Base-by-base conservation (phyloP, 805 yeast species). In the Lachancea kluyveri region DNA sequence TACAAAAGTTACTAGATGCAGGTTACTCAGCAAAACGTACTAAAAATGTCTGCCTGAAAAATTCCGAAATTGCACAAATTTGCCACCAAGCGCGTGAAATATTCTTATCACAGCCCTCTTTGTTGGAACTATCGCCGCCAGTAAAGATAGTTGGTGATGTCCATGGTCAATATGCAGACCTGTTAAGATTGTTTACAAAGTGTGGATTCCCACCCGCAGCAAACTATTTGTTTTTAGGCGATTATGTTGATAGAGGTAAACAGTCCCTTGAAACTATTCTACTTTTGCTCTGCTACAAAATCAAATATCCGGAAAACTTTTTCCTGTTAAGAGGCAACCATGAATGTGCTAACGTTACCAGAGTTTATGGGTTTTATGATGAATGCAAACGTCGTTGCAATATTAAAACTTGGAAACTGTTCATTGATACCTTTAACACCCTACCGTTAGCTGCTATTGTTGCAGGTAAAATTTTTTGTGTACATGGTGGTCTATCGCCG, bases 201-300 rank as follows among this genome's bases (percentile, higher is more conserved):
- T 88, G 97, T 64, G 98, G 98, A 14, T 85, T 90, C 60, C 98
- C 98, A 4, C 97, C 97, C 2, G 73, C 81, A 40, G 76, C 96
- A 9, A 92, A 92, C 59, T 92, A 87, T 60, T 64, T 92, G 44
- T 90, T 92, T 49, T 61, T 92, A 28, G 98, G 98, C 17, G 98
- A 92, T 62, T 92, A 92, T 58, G 98, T 92, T 28, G 98, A 92
- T 62, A 72, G 98, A 45, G 98, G 98, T 36, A 92, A 92, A 59
- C 98, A 92, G 61, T 80, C 94, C 3, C 64, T 92, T 36, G 98
- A 92, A 57, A 92, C 98, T 0, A 87, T 92, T 14, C 63, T 90
- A 39, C 65, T 92, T 29, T 65, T 92, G 39, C 67, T 92, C 31
- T 88, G 96, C 59, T 92, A 86, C 65, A 92, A 92, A 58, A 88